Evolutionary conservation across 2,329 filamentous ascomycete genomes (phyloP).

Genomic region (Exophiala sp.): DNA sequence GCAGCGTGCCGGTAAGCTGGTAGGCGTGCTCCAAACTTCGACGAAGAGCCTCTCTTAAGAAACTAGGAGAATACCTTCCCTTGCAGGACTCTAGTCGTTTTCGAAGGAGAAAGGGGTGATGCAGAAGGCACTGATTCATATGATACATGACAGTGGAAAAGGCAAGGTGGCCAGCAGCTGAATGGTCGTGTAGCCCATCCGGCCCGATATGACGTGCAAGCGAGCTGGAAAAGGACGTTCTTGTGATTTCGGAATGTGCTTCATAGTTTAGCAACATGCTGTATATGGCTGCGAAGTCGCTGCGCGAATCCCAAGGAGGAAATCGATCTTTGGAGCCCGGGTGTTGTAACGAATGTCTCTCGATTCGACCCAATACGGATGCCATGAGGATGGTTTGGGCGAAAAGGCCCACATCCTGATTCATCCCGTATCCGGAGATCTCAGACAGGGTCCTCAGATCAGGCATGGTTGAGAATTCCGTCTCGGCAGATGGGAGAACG

Average conservation of each 20-base stretch:
- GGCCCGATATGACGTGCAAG: conserved; percentile 8
- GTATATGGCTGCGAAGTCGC: conserved; percentile 33
- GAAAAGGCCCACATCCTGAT: conserved; percentile 28
- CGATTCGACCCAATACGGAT: conserved; percentile 33
- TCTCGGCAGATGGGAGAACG: conserved; percentile 6
- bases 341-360: conserved; percentile 30
- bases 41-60: conserved; percentile 30
- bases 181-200: conserved; percentile 24
- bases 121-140: conserved; percentile 34
- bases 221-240: conserved; percentile 24
- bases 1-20: conserved; percentile 30
- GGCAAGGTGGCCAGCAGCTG: conserved; percentile 30
- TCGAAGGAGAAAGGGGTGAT: conserved; percentile 35
- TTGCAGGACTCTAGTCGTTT: conserved; percentile 30
- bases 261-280: conserved; percentile 34
- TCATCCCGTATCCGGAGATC: neutral
- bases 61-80: conserved; percentile 32
- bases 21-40: conserved; percentile 32
- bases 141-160: conserved; percentile 35
- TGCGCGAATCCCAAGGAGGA: conserved; percentile 36
- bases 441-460: conserved; percentile 26
- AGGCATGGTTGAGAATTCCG: conserved; percentile 22
- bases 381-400: conserved; percentile 33
- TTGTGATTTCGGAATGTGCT: conserved; percentile 30
- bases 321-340: conserved; percentile 25